A percentile compares a stretch with the other conserved stretches of the same genome.
Conservation (phyloP, 331 rosid species). For the Acacia concinna region DNA sequence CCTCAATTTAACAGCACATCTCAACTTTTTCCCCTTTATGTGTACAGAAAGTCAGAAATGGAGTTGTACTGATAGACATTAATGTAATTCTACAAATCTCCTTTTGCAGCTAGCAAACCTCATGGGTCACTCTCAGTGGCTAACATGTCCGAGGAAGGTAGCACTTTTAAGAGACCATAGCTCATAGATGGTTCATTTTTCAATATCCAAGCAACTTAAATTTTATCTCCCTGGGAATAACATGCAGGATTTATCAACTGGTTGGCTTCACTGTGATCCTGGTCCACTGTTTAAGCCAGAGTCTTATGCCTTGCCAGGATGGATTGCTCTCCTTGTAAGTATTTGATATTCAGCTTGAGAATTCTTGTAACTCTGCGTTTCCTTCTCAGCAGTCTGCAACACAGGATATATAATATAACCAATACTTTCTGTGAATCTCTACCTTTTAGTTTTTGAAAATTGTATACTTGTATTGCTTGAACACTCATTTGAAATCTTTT, state of each 20-base stretch:
- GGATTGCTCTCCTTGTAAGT: slow-evolving; percentile 81
- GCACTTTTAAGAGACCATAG: slow-evolving; percentile 25
- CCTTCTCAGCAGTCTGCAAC: not conserved
- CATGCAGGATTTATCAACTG: slow-evolving; percentile 84
- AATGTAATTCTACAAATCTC: slow-evolving; percentile 28
- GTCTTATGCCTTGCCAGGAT: slow-evolving; percentile 55
- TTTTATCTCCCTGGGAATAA: slow-evolving; percentile 30
- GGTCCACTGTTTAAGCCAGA: slow-evolving; percentile 84
- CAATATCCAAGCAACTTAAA: slow-evolving; percentile 25
- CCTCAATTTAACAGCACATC: not conserved
- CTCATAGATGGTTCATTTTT: slow-evolving; percentile 24
- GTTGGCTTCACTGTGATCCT: slow-evolving; percentile 97
- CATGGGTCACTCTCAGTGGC: slow-evolving; percentile 91
- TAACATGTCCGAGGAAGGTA: slow-evolving; percentile 98
- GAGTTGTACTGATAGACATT: slow-evolving; percentile 24
- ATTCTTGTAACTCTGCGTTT: slow-evolving; percentile 12
- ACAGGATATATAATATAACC: not conserved
- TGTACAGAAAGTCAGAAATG: slow-evolving; percentile 6
- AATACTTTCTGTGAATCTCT: not conserved
- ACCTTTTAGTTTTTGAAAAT: not conserved
- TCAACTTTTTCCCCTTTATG: not conserved
- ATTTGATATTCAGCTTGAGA: slow-evolving; percentile 27
- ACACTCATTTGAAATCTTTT: not conserved
- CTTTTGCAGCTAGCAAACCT: slow-evolving; percentile 83
- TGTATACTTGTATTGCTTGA: not conserved